Conservation (phyloP, 306 rosid species). For the Clitoria ternatea region DNA sequence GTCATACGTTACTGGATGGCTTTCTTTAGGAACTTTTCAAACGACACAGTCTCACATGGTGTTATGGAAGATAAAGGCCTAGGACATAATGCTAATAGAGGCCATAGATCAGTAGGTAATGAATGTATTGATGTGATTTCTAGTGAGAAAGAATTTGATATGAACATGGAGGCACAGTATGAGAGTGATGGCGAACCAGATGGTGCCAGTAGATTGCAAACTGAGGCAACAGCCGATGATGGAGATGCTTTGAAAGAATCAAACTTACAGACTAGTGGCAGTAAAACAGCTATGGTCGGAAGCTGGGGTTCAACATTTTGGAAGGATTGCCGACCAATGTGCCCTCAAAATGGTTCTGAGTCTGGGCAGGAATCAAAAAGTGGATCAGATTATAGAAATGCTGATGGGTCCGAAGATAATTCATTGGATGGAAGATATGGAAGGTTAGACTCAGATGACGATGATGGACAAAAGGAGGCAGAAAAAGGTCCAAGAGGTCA, state of each 20-base stretch:
- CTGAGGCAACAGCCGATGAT: slow-evolving; percentile 54
- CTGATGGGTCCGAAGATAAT: slow-evolving; percentile 65
- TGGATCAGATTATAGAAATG: slow-evolving; percentile 64
- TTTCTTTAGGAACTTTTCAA: slow-evolving; percentile 69
- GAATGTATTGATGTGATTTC: slow-evolving; percentile 54
- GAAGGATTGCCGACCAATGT: slow-evolving; percentile 89
- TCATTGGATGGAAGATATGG: slow-evolving; percentile 65
- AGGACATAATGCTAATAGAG: slow-evolving; percentile 56
- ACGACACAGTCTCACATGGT: slow-evolving; percentile 66
- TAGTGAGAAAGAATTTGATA: slow-evolving; percentile 79
- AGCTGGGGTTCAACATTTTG: slow-evolving; percentile 97
- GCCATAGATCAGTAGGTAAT: slow-evolving; percentile 51
- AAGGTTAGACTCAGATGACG: slow-evolving; percentile 78
- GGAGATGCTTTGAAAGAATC: slow-evolving; percentile 42
- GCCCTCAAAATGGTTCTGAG: slow-evolving; percentile 63
- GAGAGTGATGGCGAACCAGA: slow-evolving; percentile 73
- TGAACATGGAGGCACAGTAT: slow-evolving; percentile 68
- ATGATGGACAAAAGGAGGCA: slow-evolving; percentile 50
- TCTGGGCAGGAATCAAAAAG: slow-evolving; percentile 80
- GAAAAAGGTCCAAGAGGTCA: slow-evolving; percentile 65
- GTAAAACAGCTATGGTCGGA: slow-evolving; percentile 60
- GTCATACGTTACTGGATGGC: slow-evolving; percentile 73
- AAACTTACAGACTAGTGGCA: slow-evolving; percentile 56
- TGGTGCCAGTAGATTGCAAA: slow-evolving; percentile 47
- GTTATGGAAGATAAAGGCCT: slow-evolving; percentile 64